These are phyloP conservation scores for Salix udensis DNA, from an alignment of 345 rosid genomes.

Conservation along the genomic window DNA sequence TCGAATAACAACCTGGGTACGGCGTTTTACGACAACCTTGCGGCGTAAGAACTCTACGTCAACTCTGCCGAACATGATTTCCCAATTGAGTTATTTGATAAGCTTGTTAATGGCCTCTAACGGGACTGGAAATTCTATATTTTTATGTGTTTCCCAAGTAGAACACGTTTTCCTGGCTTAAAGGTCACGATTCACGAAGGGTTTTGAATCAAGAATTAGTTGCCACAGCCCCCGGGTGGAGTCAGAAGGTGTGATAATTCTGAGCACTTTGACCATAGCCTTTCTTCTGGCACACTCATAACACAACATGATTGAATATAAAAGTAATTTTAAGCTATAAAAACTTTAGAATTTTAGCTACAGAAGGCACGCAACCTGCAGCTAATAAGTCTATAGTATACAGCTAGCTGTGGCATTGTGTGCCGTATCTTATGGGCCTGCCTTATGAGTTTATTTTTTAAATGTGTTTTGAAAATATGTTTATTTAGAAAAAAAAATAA, in stretches of 20 bases:
- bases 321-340: not conserved
- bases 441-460: not conserved
- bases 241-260: not conserved
- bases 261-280: not conserved
- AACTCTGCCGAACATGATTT: too few species aligned
- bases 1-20: not conserved
- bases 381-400: not conserved
- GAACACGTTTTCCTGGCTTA: not conserved
- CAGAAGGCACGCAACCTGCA: not conserved
- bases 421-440: not conserved
- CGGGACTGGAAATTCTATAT: not conserved
- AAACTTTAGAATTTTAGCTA: not conserved
- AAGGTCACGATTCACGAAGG: not conserved
- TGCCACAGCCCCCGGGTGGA: too few species aligned
- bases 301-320: not conserved
- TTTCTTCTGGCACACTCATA: not conserved
- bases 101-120: not conserved
- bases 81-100: too few species aligned
- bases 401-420: not conserved
- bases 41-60: too few species aligned
- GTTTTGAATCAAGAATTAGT: not conserved
- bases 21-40: not conserved
- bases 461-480: too few species aligned
- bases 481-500: too few species aligned
- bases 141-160: not conserved